Evolutionary conservation across 192 early-diverging fungal species (phyloP), one percentile per base, ranked within the genome.

Genomic region (Polychytrium aggregatum): DNA sequence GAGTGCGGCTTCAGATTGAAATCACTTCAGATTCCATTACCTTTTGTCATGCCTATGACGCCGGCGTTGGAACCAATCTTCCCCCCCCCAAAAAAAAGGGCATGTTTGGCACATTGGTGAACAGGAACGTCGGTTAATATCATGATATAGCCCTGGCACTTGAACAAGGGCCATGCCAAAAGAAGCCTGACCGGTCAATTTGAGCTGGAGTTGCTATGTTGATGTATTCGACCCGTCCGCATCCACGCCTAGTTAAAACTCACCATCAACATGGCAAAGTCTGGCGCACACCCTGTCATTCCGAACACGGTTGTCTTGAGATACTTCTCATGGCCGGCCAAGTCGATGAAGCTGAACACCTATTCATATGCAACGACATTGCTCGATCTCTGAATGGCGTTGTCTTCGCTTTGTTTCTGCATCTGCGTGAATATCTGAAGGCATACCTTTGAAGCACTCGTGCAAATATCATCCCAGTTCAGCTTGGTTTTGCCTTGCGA

Each of bases 241-340:
- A n/a, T n/a, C n/a, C n/a, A n/a, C n/a, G n/a, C n/a, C n/a, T n/a
- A n/a, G 78, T 34, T 17, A 20, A n/a, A 21, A 46, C 31, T 62
- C 8, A 89, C 66, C 20, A 84, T 80, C 9, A 96, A 57, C 55
- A 87, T 90, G n/a, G 85, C 86, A 64, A 82, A 86, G 41, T 92
- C 86, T 0, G 92, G 89, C 20, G 83, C 73, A 56, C 82, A 77
- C 6, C 88, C 89, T n/a, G 85, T 84, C 31, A 96, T 71, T n/a
- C 84, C 92, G 38, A 86, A 79, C 2, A 89, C 85, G 14, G 92
- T 96, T 1, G 92, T 96, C 39, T 86, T 84, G 18, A 91, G 63
- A 49, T 90, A 92, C 52, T 87, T 87, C 14, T 83, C 78, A 45
- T 90, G 83, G 3, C 92, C 92, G 50, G 88, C 91, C 1, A 91